phyloP scores from a whole-genome alignment of 2,329 filamentous ascomycete genomes.

The Sporothrix pallida region DNA sequence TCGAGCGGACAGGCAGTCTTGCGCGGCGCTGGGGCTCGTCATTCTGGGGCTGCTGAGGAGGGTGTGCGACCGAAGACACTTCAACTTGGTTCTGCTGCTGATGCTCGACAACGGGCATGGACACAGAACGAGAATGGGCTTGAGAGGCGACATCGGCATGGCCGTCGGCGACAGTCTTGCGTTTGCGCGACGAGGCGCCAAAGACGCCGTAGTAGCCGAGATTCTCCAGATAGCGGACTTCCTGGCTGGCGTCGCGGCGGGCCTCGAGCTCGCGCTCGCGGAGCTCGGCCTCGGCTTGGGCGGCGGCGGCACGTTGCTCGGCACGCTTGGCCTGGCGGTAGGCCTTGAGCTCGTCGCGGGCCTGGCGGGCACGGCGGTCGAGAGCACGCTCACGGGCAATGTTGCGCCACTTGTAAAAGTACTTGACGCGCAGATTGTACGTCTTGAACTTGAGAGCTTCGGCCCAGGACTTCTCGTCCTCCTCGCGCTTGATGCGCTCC shows the following conservation, averaged over 20 bases:
- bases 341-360: conserved; percentile 57
- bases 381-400: conserved; percentile 56
- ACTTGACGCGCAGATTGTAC: conserved; percentile 59
- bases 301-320: conserved; percentile 44
- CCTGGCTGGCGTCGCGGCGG: conserved; percentile 41
- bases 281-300: conserved; percentile 48
- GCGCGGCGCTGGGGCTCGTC: neutral
- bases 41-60: conserved; percentile 30
- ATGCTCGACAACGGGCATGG: conserved; percentile 36
- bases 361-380: conserved; percentile 57
- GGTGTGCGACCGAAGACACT: conserved; percentile 49
- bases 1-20: conserved; percentile 13
- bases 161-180: conserved; percentile 40
- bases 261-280: conserved; percentile 32
- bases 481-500: conserved; percentile 53
- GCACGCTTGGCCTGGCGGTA: conserved; percentile 44
- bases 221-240: conserved; percentile 36
- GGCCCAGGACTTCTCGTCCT: conserved; percentile 55
- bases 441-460: conserved; percentile 56
- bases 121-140: conserved; percentile 12
- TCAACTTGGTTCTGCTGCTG: conserved; percentile 33
- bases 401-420: conserved; percentile 62
- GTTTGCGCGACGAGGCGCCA: conserved; percentile 29
- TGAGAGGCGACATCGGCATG: conserved; percentile 39
- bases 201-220: conserved; percentile 36